Conservation (phyloP, 345 rosid species). For the Populus deltoides region DNA sequence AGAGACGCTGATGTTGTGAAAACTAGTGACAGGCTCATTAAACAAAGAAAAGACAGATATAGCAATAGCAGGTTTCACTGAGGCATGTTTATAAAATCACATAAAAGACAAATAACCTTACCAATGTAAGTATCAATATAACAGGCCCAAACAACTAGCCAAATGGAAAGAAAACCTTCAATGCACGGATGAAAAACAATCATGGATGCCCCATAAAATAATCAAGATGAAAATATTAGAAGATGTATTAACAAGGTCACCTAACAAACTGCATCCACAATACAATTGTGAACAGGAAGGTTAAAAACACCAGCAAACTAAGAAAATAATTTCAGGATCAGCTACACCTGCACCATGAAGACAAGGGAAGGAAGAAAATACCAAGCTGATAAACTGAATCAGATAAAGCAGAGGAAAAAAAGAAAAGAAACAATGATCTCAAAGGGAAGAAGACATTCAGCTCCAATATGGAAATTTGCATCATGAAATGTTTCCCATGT, state of each 20-base stretch:
- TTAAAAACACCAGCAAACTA: background rate
- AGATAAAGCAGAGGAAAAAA: background rate
- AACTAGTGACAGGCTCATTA: too few species aligned
- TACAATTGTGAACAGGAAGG: background rate
- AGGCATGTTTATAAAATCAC: background rate
- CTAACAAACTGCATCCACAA: background rate
- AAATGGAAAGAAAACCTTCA: background rate
- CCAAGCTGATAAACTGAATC: background rate
- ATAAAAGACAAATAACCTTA: background rate
- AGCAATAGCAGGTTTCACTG: slow-evolving; percentile 13
- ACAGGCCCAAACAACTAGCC: background rate
- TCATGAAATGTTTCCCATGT: background rate
- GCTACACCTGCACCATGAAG: background rate
- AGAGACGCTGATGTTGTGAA: slow-evolving; percentile 14
- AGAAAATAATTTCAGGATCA: background rate
- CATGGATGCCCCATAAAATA: background rate
- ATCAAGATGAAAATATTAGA: background rate
- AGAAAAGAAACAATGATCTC: background rate
- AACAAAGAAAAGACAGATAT: background rate
- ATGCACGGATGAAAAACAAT: background rate
- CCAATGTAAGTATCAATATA: background rate
- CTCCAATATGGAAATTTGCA: background rate
- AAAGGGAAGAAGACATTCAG: background rate
- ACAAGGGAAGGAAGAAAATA: background rate
- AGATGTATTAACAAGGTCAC: background rate